Evolutionary conservation across 1,284 basidiomycete species (phyloP), one percentile per base, ranked within the genome.

Genomic region (Fomitopsis schrenkii): DNA sequence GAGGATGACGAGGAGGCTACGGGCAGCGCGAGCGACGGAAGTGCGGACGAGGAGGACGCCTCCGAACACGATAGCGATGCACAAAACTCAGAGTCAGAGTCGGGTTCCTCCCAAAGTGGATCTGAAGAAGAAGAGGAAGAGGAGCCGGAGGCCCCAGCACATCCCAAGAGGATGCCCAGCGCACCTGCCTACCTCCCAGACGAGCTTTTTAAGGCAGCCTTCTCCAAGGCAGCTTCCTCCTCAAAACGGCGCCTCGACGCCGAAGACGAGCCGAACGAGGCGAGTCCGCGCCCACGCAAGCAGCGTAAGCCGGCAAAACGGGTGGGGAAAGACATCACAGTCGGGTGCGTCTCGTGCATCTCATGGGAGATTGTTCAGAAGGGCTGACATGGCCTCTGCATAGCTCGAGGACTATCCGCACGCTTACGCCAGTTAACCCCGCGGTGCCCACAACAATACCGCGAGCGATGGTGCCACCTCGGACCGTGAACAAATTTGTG

Each of bases 171-270:
- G 33, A 44, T 12, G 38, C 56, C 40, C 59, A 30, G 40, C 38
- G 44, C 17, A 14, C 8, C 59, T 3, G 52, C 62, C 12, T 75
- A 75, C 66, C 74, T 76, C 30, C 75, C 75, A 0, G 75, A 76
- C 42, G 73, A 76, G 58, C 59, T 76, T n/a, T 76, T 76, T 63
- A 62, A 68, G 28, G 64, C 72, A 33, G 75, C 73, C 2, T 64
- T 75, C n/a, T 67, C 70, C 2, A 61, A 66, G 22, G 26, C 59
- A 2, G 33, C 59, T 22, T 7, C 63, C 59, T 59, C 62, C 55
- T 69, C 59, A 41, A 50, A 50, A 33, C 26, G 48, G 3, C 48
- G 58, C 55, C 52, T 63, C 62, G 48, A 65, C 48, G 54, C 61
- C 40, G 59, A 60, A 59, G 17, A 57, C 36, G 26, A 42, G 59